Evolutionary conservation across 2,329 filamentous ascomycete genomes (phyloP), one percentile per base, ranked within the genome.

Genomic region (Cryoendolithus antarcticus): DNA sequence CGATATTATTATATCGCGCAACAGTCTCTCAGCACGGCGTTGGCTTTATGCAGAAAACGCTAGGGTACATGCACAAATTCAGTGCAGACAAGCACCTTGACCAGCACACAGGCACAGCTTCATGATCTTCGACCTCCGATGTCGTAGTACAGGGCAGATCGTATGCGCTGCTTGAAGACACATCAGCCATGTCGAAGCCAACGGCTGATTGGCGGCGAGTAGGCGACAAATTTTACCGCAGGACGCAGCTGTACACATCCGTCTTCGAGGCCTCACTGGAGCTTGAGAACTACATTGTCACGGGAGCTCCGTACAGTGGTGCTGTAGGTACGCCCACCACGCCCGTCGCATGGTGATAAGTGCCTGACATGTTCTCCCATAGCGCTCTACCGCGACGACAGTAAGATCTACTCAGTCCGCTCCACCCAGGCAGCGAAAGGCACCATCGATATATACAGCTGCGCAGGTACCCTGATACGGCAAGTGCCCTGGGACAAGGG

Each of bases 171-270:
- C 24, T 27, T 27, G 24, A 27, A 27, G 24, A 6, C 24, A 27
- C 5, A 27, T 11, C 34, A 39, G 44, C 31, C 6, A 64, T 63
- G 62, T 64, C 67, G 44, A 79, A 77, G 55, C 74, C 88, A 56
- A 85, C 85, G 53, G 82, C 85, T 54, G 85, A 89, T 62, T 98
- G 91, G 91, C 86, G 94, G 69, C 82, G 77, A 62, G 77, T 96
- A 49, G 91, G 86, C 58, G 83, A 93, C 63, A 81, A 77, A 56
- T 96, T 93, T 70, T 98, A 96, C 67, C 84, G 89, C 61, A 95
- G 93, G 68, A 80, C 84, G 41, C 83, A 89, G 62, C 75, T 94
- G 44, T 98, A 96, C 69, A 88, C 86, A 44, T 82, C 80, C 49
- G 75, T 96, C 48, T 98, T 96, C 61, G 86, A 94, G 63, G 76